Base-by-base conservation (phyloP, 805 yeast species). In the Hanseniaspora mollemarum region DNA sequence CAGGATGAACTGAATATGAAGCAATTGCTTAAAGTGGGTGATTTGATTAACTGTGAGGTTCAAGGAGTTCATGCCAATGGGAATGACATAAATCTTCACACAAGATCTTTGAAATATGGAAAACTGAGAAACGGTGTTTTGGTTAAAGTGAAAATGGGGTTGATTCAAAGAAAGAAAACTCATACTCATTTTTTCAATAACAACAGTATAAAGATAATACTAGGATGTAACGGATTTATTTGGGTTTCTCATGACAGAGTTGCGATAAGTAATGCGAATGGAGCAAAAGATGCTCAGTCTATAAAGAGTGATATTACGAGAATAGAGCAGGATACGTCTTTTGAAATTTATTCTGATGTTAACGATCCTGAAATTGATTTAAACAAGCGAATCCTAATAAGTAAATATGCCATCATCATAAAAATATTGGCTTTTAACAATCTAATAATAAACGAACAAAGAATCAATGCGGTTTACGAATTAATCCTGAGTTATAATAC, bases 1-100 rank as follows among this genome's bases (percentile, higher is more conserved):
- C 80, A 83, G 56, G 99, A 92, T 69, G 98, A 92, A 68, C 72
- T 92, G 56, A 95, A 90, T 62, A 92, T 94, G 99, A 76, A 98
- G 60, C 78, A 76, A 58, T 86, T 88, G 60, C 70, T 92, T 58
- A 92, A 92, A 62, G 99, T 94, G 61, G 98, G 98, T 15, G 98
- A 92, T 65, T 71, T 94, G 54, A 71, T 92, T 54, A 92, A 92
- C 62, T 95, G 96, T 39, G 99, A 92, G 66, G 95, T 92, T 16
- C 98, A 94, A 68, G 80, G 85, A 15, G 71, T 88, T 37, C 90
- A 77, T 64, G 79, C 77, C 57, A 95, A 87, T 64, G 98, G 98
- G 19, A 77, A 87, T 55, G 96, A 96, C 0, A 81, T 95, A 0
- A 36, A 45, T n/a, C 69, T 92, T 54, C 99, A 92, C 65, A 92